Base-by-base conservation (phyloP, 2,329 filamentous ascomycete species). In the Cryoendolithus antarcticus region DNA sequence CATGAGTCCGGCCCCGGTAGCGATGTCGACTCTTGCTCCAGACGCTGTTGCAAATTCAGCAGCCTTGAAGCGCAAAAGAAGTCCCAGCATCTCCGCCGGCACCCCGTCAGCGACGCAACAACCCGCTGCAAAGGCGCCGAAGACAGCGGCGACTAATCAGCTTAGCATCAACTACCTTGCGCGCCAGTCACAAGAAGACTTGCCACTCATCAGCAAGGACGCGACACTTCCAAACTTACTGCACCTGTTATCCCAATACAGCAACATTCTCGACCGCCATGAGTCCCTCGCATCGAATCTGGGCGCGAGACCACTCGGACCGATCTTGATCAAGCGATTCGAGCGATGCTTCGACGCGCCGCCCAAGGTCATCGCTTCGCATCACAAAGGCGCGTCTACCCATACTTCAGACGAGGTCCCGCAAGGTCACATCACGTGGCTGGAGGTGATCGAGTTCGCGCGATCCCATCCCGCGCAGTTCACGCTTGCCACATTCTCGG, bases 261-360 rank as follows among this genome's bases (percentile, higher is more conserved):
- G 88, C 72, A 85, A 79, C 47, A 83, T 91, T 10, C 67, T 93
- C 38, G 82, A 84, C 52, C 77, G 84, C 40, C 83, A 89, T 58
- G 86, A 94, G 63, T 89, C 82, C 59, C 75, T 93, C 51, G 86
- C 86, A 34, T 80, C 82, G 42, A 89, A 86, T 53, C 70, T 94
- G 19, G 86, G 86, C 51, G 86, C 84, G 40, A 82, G 85, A 49
- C 79, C 88, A 11, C 75, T 86, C 1, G 85, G 82, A 0, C 84
- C 85, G 15, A 84, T 88, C 37, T 65, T 93, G 45, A 75, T 93
- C 52, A 86, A 86, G 61, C 80, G 84, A 32, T 86, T 93, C 57
- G 86, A 93, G 59, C 75, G 82, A 38, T 71, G 89, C 40, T 93
- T 94, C 53, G 85, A 93, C 47, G 82, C 82, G 0, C 77, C 82